These are phyloP conservation scores for Nosema muscidifuracis DNA, from an alignment of 371 early-diverging fungal genomes.

Conservation along the genomic window DNA sequence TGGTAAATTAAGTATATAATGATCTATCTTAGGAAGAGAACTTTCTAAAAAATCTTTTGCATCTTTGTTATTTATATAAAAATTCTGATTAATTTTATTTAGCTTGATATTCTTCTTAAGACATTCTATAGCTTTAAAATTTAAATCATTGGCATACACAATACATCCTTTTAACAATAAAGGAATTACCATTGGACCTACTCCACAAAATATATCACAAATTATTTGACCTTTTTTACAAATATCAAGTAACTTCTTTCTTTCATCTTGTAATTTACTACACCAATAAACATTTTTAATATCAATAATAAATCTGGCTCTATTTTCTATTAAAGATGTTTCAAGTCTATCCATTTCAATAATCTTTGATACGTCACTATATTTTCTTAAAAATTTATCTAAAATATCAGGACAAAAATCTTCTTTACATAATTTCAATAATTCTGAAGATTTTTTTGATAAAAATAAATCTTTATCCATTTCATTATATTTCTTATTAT, in stretches of 20 bases:
- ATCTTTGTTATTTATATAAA: slow-evolving; percentile 47
- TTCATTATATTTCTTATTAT: too few relatives aligned
- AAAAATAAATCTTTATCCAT: too few relatives aligned
- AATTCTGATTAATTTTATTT: slow-evolving; percentile 43
- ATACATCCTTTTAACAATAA: slow-evolving; percentile 48
- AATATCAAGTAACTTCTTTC: slow-evolving; percentile 35
- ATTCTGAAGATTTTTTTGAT: too few relatives aligned
- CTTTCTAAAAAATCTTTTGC: slow-evolving; percentile 55
- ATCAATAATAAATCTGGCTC: slow-evolving; percentile 54
- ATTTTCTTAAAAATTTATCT: not conserved
- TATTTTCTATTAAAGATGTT: slow-evolving; percentile 59
- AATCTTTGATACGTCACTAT: not conserved
- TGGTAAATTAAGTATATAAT: slow-evolving; percentile 63
- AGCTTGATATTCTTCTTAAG: slow-evolving; percentile 49
- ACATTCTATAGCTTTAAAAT: slow-evolving; percentile 58
- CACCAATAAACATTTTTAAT: slow-evolving; percentile 63
- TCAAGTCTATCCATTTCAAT: slow-evolving; percentile 17
- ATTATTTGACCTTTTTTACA: slow-evolving; percentile 44
- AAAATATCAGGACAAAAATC: not conserved
- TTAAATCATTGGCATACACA: slow-evolving; percentile 62
- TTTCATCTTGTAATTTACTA: slow-evolving; percentile 62
- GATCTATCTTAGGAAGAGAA: slow-evolving; percentile 42
- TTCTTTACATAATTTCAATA: not conserved
- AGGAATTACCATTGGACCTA: slow-evolving; percentile 61
- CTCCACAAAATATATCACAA: slow-evolving; percentile 64